These are phyloP conservation scores for Persicaria maculosa DNA, from an alignment of 148 eudicot species.

Conservation along the genomic window DNA sequence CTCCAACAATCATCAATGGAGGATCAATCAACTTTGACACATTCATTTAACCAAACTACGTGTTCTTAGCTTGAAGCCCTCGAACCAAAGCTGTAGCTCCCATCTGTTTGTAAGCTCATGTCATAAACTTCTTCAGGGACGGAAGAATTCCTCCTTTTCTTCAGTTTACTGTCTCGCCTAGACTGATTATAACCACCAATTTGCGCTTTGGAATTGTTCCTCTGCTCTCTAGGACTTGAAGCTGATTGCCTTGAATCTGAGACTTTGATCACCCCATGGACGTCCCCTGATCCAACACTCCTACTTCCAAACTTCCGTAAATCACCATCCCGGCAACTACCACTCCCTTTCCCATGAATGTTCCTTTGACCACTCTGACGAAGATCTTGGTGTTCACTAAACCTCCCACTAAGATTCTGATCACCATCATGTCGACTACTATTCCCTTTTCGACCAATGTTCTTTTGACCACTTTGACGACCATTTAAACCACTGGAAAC, in stretches of 20 bases:
- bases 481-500: too few relatives aligned
- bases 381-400: neutral
- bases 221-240: neutral
- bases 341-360: conserved; percentile 18
- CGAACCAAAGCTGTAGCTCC: conserved; percentile 42
- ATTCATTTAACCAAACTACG: too few relatives aligned
- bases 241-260: neutral
- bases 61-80: too few relatives aligned
- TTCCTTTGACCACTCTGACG: neutral
- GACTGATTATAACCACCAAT: conserved; percentile 17
- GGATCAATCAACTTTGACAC: too few relatives aligned
- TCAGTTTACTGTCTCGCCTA: conserved; percentile 10
- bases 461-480: too few relatives aligned
- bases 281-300: neutral
- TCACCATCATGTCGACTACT: neutral
- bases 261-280: conserved; percentile 12
- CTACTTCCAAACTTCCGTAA: neutral
- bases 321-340: neutral
- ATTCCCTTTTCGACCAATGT: too few relatives aligned
- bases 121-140: conserved; percentile 35
- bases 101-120: conserved; percentile 65
- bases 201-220: conserved; percentile 5
- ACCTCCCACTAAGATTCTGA: neutral
- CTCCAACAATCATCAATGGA: too few relatives aligned
- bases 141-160: conserved; percentile 14